Evolutionary conservation across 2,329 filamentous ascomycete genomes (phyloP), one percentile per base, ranked within the genome.

Genomic region (Knufia fluminis): DNA sequence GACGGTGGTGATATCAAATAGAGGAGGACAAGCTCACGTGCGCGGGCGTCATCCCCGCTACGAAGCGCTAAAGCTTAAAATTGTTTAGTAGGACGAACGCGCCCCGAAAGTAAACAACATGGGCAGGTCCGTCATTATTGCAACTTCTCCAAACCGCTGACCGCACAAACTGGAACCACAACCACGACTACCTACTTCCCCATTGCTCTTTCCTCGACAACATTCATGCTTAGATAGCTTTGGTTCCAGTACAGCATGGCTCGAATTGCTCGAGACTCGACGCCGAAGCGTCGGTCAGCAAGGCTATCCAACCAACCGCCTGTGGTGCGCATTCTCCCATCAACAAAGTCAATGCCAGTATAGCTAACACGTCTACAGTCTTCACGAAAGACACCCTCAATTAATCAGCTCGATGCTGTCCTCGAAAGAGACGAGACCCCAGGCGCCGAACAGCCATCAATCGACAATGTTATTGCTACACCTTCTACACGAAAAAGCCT

Each of bases 341-440:
- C 33, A 31, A 19, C 12, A 12, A 12, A 8, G 9, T n/a, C 23
- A 3, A 46, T 20, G 17, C 8, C n/a, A 7, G 22, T 8, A 35
- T 38, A 10, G 16, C 20, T 12, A 36, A 33, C 22, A 23, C 14
- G 40, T 12, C 40, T 24, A 26, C n/a, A 42, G 23, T 53, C 57
- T 32, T 16, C 48, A 42, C 56, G 56, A 12, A 58, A 58, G 49
- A n/a, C 59, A 23, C 45, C 59, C 31, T 40, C 57, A 47, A 53
- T 53, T 32, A 31, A 54, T 14, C 69, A 64, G 53, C 68, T 77
- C 26, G 56, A 65, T 16, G 63, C 70, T n/a, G 64, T 76, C 17
- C 57, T 66, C 44, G 73, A 77, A 63, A 63, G 66, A 56, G 71
- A 72, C 45, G 69, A 72, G 50, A 67, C 67, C 52, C 64, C 65